Base-by-base conservation (phyloP, 768 basidiomycete genomes). In the Holtermannia corniformis region DNA sequence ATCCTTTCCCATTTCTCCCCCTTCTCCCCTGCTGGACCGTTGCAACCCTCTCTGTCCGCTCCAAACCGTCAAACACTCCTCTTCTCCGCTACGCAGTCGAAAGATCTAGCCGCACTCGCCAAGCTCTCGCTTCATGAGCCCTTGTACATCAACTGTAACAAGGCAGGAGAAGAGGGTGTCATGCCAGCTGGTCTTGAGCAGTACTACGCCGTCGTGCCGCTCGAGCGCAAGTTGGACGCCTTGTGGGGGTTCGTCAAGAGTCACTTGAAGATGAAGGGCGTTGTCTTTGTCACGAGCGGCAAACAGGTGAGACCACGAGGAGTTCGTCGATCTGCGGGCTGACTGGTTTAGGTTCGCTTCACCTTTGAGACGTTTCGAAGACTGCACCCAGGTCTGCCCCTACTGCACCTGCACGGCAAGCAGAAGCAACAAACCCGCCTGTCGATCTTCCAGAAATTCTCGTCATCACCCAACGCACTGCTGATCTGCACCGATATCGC, bases 401-500 rank as follows among this genome's bases (percentile, higher is more conserved):
- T 99, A n/a, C 79, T 99, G 20, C 86, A 92, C 67, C 75, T 99
- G 5, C 91, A 97, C 64, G 93, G 93, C 27, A 96, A 95, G 70
- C 91, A 95, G 68, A 96, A 95, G 70, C 93, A 95, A 67, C 78
- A 83, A n/a, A 83, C 87, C 28, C 81, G 93, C 44, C 74, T 96
- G 50, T 76, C 80, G 45, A 85, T 86, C 75, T 96, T 88, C 70
- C 79, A 80, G 62, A 83, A 82, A 41, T 99, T 95, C 75, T 85
- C 85, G 2, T 75, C 81, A 2, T 83, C 83, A 43, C 82, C 83
- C 60, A 82, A 91, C 60, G 84, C 90, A 1, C 81, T 93, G 4
- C 78, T 97, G 20, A 84, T 99, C 62, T 91, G 92, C 16, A 99
- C 93, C 11, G 93, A 99, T 67, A 85, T 99, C 55, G 93, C 93